A percentile compares a stretch with the other conserved stretches of the same genome.
Evolutionary conservation across 108 stramenopile species (phyloP).

Genomic region (Aurantiochytrium sp.): DNA sequence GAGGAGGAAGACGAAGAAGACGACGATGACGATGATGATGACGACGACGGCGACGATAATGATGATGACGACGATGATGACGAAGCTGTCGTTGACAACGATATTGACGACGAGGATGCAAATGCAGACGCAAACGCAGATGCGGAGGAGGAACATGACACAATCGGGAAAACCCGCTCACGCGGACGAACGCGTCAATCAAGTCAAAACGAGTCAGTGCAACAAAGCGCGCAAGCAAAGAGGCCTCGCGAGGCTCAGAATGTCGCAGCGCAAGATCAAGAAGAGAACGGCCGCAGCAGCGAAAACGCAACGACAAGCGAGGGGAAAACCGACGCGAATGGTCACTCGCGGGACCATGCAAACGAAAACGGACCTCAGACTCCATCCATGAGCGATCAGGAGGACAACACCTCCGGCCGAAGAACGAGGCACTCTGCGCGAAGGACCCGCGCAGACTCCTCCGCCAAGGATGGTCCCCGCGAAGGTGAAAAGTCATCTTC

Average conservation of each 20-base stretch:
- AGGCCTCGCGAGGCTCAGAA: too few relatives aligned
- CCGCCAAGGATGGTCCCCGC: background rate
- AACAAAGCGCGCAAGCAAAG: too few relatives aligned
- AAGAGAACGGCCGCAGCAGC: background rate
- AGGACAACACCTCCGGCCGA: background rate
- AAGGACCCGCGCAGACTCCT: background rate
- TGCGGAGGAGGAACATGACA: background rate
- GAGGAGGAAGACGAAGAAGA: background rate
- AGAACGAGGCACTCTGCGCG: background rate
- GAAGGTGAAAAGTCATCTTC: background rate
- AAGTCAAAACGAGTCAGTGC: too few relatives aligned
- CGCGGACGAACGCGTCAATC: too few relatives aligned
- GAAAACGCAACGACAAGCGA: background rate
- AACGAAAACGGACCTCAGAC: background rate
- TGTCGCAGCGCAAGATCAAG: too few relatives aligned
- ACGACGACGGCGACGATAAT: background rate
- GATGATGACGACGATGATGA: background rate
- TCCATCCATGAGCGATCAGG: background rate
- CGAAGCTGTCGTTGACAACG: background rate
- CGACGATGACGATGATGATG: background rate
- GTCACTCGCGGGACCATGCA: background rate
- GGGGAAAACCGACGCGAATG: background rate
- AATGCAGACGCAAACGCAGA: background rate
- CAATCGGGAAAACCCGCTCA: background rate
- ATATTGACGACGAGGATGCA: background rate